These are phyloP conservation scores for Albifimbria verrucaria DNA, from an alignment of 2,329 filamentous ascomycete species.

Conservation along the genomic window DNA sequence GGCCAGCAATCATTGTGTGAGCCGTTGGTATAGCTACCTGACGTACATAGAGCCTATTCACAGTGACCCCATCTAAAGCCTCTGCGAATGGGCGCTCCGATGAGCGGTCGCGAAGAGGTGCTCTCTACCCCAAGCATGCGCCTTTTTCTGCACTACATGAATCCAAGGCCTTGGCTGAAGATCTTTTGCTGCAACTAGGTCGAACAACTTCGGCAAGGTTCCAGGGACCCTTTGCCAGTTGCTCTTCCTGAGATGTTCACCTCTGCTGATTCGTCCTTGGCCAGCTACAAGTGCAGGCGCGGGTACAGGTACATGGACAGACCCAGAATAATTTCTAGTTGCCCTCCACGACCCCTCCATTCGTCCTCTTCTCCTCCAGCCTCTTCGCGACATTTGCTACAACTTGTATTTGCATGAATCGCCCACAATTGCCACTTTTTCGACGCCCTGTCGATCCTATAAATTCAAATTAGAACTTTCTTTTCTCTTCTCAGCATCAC, in stretches of 20 bases:
- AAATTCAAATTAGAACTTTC: no score
- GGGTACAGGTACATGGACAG: not conserved
- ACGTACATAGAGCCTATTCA: no score
- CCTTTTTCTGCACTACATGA: not conserved
- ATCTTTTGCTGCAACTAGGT: not conserved
- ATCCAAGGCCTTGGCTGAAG: not conserved
- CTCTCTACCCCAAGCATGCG: no score
- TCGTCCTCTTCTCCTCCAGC: slow-evolving; percentile 1
- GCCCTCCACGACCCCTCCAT: slow-evolving; percentile 8
- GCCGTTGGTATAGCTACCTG: no score
- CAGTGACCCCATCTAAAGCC: no score
- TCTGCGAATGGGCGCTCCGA: no score
- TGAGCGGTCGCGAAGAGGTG: no score
- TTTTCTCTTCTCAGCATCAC: not conserved
- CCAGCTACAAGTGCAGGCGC: not conserved
- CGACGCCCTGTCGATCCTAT: no score
- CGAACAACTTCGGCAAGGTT: not conserved
- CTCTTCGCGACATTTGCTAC: no score
- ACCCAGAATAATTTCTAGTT: not conserved
- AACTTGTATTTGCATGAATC: no score
- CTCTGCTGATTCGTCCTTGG: not conserved
- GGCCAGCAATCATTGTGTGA: no score
- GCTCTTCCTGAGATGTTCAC: not conserved
- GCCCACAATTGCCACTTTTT: no score
- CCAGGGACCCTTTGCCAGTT: not conserved